A percentile compares a stretch with the other conserved stretches of the same genome.
phyloP scores from a whole-genome alignment of 441 rosid genomes.

The Hura crepitans region DNA sequence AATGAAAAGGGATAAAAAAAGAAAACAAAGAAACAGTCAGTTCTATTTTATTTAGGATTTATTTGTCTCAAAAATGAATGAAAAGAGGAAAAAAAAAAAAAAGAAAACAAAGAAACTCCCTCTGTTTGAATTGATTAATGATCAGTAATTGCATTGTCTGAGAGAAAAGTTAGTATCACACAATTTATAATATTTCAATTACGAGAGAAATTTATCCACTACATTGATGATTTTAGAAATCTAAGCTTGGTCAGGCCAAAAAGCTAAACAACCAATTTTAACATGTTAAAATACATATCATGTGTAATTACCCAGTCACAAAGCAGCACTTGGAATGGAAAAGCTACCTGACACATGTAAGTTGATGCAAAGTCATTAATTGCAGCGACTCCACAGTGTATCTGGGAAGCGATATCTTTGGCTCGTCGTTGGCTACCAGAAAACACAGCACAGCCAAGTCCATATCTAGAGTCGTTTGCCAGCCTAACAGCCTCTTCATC shows the following conservation, averaged over 20 bases:
- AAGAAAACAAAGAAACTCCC: too few species aligned
- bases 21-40: too few species aligned
- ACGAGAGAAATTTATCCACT: too few species aligned
- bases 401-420: constrained; percentile 72
- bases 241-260: neutral
- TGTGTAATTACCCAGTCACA: too few species aligned
- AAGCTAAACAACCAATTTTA: neutral
- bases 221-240: neutral
- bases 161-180: too few species aligned
- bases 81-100: too few species aligned
- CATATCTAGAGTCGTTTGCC: constrained; percentile 88
- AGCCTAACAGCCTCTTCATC: constrained; percentile 86
- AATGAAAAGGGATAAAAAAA: too few species aligned
- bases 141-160: too few species aligned
- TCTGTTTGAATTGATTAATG: too few species aligned
- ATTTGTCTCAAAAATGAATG: too few species aligned
- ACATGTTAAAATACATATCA: neutral
- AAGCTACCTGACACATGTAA: constrained; percentile 89
- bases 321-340: neutral
- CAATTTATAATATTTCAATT: too few species aligned
- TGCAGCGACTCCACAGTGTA: constrained; percentile 87
- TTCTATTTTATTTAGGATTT: too few species aligned
- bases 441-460: constrained; percentile 94
- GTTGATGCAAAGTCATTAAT: constrained; percentile 86
- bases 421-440: constrained; percentile 80